A percentile compares a stretch with the other conserved stretches of the same genome.
Conservation (phyloP, 1,139 yeast species). For the Pichia sp. region DNA sequence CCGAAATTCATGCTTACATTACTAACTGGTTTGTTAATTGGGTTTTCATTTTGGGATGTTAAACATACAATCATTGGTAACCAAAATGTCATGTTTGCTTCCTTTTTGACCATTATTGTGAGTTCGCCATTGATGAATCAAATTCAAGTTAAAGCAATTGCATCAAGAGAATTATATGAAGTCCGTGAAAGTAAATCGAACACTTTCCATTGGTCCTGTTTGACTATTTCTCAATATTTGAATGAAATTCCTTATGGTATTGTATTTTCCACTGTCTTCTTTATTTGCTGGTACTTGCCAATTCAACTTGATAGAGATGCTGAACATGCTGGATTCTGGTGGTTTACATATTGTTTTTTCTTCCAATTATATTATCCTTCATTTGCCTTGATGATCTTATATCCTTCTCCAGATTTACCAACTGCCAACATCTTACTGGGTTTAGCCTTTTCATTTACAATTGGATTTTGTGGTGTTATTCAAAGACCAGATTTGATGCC, state of each 20-base stretch:
- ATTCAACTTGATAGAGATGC: slow-evolving; percentile 37
- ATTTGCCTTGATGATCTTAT: slow-evolving; percentile 43
- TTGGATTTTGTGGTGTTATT: slow-evolving; percentile 55
- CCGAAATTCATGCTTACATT: slow-evolving; percentile 30
- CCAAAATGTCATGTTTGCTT: slow-evolving; percentile 46
- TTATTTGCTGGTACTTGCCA: slow-evolving; percentile 50
- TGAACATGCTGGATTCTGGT: slow-evolving; percentile 42
- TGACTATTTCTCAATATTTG: slow-evolving; percentile 42
- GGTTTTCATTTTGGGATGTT: slow-evolving; percentile 25
- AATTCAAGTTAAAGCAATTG: slow-evolving; percentile 46
- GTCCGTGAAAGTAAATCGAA: slow-evolving; percentile 57
- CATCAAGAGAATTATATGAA: slow-evolving; percentile 48
- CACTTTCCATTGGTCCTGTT: slow-evolving; percentile 58
- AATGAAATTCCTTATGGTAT: slow-evolving; percentile 51
- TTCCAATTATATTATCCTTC: slow-evolving; percentile 48
- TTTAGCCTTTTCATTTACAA: slow-evolving; percentile 42
- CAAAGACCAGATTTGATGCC: slow-evolving; percentile 50
- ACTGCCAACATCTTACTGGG: slow-evolving; percentile 51
- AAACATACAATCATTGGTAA: slow-evolving; percentile 38
- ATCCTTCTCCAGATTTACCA: slow-evolving; percentile 51
- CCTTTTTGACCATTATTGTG: slow-evolving; percentile 39
- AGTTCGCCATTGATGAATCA: slow-evolving; percentile 49
- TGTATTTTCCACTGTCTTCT: slow-evolving; percentile 42
- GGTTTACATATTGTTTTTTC: slow-evolving; percentile 42
- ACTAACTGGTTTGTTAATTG: slow-evolving; percentile 39